These are phyloP conservation scores for Erysimum pusillum DNA, from an alignment of 441 rosid genomes.

Conservation along the genomic window DNA sequence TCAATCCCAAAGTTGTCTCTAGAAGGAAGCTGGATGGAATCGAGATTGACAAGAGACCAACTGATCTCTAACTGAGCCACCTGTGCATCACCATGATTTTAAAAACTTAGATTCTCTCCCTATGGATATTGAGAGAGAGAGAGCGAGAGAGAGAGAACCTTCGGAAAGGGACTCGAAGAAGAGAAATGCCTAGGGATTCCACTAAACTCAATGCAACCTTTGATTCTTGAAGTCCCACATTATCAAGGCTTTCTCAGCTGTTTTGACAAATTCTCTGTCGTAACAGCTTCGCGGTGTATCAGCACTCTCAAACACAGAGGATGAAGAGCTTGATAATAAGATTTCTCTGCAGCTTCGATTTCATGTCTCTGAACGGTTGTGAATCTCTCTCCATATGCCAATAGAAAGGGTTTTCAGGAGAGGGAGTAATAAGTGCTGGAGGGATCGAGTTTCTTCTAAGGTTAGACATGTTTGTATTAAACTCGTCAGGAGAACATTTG, in stretches of 20 bases:
- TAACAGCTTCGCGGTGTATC: slow-evolving; percentile 53
- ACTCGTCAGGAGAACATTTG: slow-evolving; percentile 29
- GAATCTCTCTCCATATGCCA: slow-evolving; percentile 55
- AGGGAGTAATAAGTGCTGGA: slow-evolving; percentile 26
- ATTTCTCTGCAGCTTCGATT: slow-evolving; percentile 79
- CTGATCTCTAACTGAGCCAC: no score
- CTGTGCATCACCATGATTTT: no score
- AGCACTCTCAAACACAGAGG: slow-evolving; percentile 48
- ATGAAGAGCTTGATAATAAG: slow-evolving; percentile 50
- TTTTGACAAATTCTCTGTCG: slow-evolving; percentile 51
- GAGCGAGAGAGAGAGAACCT: no score
- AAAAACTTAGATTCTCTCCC: no score
- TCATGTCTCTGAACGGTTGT: slow-evolving; percentile 53
- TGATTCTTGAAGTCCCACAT: slow-evolving; percentile 46
- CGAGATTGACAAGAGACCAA: no score
- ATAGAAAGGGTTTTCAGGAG: slow-evolving; percentile 56
- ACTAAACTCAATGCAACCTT: no score
- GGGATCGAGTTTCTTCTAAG: slow-evolving; percentile 26
- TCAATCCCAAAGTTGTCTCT: no score
- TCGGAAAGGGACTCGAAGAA: no score
- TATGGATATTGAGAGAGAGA: no score
- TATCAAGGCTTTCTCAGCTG: slow-evolving; percentile 47
- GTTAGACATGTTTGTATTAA: slow-evolving; percentile 41
- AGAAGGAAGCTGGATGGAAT: no score
- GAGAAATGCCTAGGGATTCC: no score